Evolutionary conservation across 2,329 filamentous ascomycete species (phyloP), one percentile per base, ranked within the genome.

Genomic region (Xylaria sp.): DNA sequence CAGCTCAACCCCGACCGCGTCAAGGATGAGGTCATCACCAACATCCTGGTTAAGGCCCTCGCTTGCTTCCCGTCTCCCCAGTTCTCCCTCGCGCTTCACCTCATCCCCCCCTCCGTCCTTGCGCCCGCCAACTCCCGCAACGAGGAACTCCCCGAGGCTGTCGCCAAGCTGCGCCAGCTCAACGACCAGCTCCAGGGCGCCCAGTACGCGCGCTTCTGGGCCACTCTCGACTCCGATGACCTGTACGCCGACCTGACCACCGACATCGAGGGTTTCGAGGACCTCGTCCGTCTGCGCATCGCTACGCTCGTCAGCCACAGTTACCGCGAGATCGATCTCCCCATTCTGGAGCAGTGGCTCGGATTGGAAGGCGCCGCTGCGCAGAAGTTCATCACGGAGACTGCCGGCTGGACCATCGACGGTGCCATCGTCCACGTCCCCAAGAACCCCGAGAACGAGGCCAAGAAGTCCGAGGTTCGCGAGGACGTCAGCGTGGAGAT

Each of bases 1-100:
- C 95, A 99, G 81, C 96, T 99, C 80, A 99, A 99, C 85, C 94
- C 94, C 55, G 92, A 97, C 81, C 91, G 96, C 70, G 87, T 92
- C 74, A 93, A 94, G 81, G 90, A 96, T 73, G 94, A 99, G 78
- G 91, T 93, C 73, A 92, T 94, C 77, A 97, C 94, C 82, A 97
- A 97, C 84, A 90, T 97, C 79, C 91, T 99, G 75, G 92, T 96
- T 82, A 99, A 97, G 83, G 85, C 92, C 68, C 87, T 99, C 74
- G 96, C 93, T 69, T 90, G 96, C 79, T 99, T 99, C 83, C 94
- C 94, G 66, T 92, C 90, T 18, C 87, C 94, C 50, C 92, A 97
- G 77, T 99, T 97, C 86, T 88, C 87, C 70, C 91, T 97, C 70
- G 89, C 90, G 71, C 88, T 99, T 63, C 91, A 96, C 73, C 91